phyloP scores from a whole-genome alignment of 306 rosid genomes.

The Cucurbita moschata region DNA sequence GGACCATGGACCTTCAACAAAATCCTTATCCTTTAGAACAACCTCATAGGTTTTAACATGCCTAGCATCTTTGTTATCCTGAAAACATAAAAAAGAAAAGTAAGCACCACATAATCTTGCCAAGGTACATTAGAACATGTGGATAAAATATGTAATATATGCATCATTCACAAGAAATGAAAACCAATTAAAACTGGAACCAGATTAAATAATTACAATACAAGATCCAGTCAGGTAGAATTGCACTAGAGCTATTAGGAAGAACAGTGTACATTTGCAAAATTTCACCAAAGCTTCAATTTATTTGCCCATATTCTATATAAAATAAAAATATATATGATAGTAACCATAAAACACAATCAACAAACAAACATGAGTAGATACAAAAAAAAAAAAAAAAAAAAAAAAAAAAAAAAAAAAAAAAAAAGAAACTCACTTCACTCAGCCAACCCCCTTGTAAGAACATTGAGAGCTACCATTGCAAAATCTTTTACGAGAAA shows the following conservation, averaged over 20 bases:
- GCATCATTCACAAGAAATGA: background rate
- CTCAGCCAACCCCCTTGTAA: too few relatives aligned
- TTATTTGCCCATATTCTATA: background rate
- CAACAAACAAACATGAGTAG: background rate
- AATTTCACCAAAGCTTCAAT: background rate
- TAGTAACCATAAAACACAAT: background rate
- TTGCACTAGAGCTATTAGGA: background rate
- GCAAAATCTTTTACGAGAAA: too few relatives aligned
- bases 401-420: too few relatives aligned
- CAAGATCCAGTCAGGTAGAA: background rate
- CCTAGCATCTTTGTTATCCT: conserved; percentile 97
- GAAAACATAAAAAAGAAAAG: conserved; percentile 17
- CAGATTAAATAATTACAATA: background rate
- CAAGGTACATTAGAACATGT: background rate
- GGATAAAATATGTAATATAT: background rate
- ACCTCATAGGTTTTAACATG: conserved; percentile 97
- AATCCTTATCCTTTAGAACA: conserved; percentile 90
- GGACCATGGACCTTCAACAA: conserved; percentile 96
- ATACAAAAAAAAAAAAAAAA: background rate
- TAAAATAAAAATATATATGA: background rate
- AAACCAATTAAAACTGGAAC: background rate
- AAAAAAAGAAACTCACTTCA: too few relatives aligned
- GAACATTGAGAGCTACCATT: too few relatives aligned
- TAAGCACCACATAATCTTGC: conserved; percentile 2
- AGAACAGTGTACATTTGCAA: background rate